Conservation (phyloP, 75 land plant genomes). For the Azolla pinnata region DNA sequence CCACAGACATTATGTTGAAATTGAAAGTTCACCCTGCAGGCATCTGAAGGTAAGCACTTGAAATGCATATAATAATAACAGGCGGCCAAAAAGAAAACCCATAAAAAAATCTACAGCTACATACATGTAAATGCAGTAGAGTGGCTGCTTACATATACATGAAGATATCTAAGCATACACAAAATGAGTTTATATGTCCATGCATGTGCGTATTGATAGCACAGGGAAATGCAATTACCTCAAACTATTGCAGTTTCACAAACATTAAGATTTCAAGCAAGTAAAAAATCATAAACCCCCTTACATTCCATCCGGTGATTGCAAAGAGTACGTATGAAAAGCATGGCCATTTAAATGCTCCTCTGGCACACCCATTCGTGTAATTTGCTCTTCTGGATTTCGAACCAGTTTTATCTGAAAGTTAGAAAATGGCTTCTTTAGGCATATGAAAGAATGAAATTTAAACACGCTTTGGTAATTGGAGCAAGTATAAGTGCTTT, state of each 20-base stretch:
- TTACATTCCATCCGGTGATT: conserved; percentile 83
- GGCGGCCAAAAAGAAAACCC: conserved; percentile 69
- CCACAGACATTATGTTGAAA: conserved; percentile 99
- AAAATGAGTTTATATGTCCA: too few relatives aligned
- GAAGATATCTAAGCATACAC: too few relatives aligned
- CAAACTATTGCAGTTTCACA: too few relatives aligned
- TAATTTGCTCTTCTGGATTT: conserved; percentile 59
- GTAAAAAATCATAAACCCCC: conserved; percentile 4
- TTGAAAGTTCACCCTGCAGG: conserved; percentile 79
- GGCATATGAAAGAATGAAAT: not conserved
- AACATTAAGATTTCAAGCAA: too few relatives aligned
- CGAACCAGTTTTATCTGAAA: conserved; percentile 69
- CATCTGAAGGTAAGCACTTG: not conserved
- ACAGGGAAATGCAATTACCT: too few relatives aligned
- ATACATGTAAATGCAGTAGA: too few relatives aligned
- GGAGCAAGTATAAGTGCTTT: too few relatives aligned
- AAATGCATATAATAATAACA: conserved; percentile 54
- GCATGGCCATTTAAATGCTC: conserved; percentile 86
- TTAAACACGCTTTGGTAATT: too few relatives aligned
- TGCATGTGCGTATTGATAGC: too few relatives aligned
- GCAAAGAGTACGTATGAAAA: conserved; percentile 72
- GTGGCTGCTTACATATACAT: too few relatives aligned
- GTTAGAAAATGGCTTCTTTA: not conserved
- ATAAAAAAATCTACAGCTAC: too few relatives aligned
- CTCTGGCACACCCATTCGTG: conserved; percentile 82